A percentile compares a stretch with the other conserved stretches of the same genome.
phyloP scores from a whole-genome alignment of 306 rosid genomes.

The Arachis stenosperma region DNA sequence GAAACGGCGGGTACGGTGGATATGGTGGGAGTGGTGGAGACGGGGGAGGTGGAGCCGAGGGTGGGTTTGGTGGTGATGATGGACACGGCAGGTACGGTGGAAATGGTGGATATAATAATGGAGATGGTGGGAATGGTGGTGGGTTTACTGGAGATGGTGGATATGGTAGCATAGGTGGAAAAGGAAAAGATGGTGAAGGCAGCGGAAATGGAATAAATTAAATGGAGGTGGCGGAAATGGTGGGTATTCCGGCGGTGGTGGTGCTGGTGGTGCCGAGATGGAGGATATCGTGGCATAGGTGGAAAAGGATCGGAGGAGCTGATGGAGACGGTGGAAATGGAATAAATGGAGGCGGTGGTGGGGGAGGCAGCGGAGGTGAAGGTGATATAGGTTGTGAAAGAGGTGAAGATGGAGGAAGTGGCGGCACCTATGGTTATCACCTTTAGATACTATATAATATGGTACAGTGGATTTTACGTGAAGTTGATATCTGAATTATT shows the following conservation, averaged over 20 bases:
- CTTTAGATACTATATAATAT: slow-evolving; percentile 25
- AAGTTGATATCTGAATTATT: too few species aligned
- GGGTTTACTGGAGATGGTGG: slow-evolving; percentile 42
- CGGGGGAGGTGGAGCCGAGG: slow-evolving; percentile 2
- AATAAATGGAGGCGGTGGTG: too few species aligned
- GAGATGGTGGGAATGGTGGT: slow-evolving; percentile 21
- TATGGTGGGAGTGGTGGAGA: slow-evolving; percentile 10
- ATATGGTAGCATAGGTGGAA: slow-evolving; percentile 38
- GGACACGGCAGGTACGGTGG: neutral
- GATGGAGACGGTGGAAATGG: slow-evolving; percentile 17
- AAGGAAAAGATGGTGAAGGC: slow-evolving; percentile 8
- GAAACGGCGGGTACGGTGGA: slow-evolving; percentile 4
- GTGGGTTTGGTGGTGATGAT: too few species aligned
- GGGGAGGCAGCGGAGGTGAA: neutral
- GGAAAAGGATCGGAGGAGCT: neutral
- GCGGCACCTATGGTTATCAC: slow-evolving; percentile 45
- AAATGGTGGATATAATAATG: slow-evolving; percentile 18
- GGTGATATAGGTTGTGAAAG: slow-evolving; percentile 21
- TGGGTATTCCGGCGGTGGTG: slow-evolving; percentile 31
- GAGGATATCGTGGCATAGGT: slow-evolving; percentile 42
- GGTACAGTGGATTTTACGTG: too few species aligned
- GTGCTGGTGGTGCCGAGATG: slow-evolving; percentile 32
- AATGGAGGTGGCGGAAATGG: slow-evolving; percentile 1
- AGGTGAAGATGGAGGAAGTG: neutral
- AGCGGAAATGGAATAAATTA: slow-evolving; percentile 16